Evolutionary conservation across 768 basidiomycete species (phyloP).

Genomic region (Xerocomus potaroensis): DNA sequence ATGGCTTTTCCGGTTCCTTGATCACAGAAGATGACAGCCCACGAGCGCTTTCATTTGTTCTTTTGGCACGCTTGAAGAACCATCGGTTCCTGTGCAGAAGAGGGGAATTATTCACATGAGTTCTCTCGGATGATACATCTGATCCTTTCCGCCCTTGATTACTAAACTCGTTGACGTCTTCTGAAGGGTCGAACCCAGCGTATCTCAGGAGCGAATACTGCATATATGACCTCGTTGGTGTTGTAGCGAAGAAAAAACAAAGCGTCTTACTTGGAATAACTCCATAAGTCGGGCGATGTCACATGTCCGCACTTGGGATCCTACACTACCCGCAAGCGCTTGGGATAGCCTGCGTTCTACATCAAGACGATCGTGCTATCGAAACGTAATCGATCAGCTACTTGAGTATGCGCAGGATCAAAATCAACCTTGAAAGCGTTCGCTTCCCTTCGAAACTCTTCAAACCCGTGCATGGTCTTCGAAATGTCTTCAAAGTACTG

Average conservation of each 20-base stretch:
- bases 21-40: constrained; percentile 29
- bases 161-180: constrained; percentile 23
- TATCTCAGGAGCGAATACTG: constrained; percentile 70
- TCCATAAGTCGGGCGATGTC: constrained; percentile 84
- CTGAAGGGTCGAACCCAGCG: constrained; percentile 57
- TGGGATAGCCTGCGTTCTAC: constrained; percentile 62
- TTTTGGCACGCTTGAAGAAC: constrained; percentile 27
- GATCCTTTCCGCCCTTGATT: constrained; percentile 27
- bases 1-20: constrained; percentile 33
- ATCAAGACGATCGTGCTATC: constrained; percentile 69
- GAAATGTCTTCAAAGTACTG: constrained; percentile 70
- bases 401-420: not conserved
- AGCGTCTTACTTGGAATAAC: constrained; percentile 58
- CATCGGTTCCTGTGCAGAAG: constrained; percentile 25
- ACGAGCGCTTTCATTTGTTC: constrained; percentile 26
- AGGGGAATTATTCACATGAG: constrained; percentile 36
- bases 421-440: constrained; percentile 72
- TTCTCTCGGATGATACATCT: constrained; percentile 38
- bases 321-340: constrained; percentile 36
- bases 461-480: constrained; percentile 54
- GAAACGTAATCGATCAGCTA: constrained; percentile 5
- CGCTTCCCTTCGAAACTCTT: constrained; percentile 69
- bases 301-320: constrained; percentile 60
- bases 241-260: not conserved
- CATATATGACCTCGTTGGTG: not conserved